These are phyloP conservation scores for Coffea eugenioides DNA, from an alignment of 257 asterid genomes.

Conservation along the genomic window DNA sequence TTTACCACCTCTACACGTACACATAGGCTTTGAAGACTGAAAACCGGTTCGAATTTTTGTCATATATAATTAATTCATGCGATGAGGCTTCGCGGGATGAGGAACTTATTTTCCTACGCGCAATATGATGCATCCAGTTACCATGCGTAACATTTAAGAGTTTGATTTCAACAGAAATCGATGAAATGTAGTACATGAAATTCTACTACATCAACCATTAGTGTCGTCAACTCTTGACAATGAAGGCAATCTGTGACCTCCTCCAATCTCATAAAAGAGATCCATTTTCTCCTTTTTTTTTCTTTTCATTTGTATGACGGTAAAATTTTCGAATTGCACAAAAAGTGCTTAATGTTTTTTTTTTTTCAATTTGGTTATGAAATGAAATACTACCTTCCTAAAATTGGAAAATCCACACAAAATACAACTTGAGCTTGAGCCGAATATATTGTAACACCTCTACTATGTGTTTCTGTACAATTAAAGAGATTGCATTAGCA, in stretches of 20 bases:
- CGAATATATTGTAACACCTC: constrained; percentile 49
- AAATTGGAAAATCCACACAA: constrained; percentile 30
- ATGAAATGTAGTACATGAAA: neutral
- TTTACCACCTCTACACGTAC: too few species aligned
- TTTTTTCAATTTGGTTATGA: neutral
- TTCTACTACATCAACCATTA: neutral
- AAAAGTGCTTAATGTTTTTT: neutral
- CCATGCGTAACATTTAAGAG: neutral
- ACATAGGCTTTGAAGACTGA: too few species aligned
- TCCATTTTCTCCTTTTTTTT: neutral
- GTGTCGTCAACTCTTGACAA: neutral
- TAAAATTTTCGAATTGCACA: constrained; percentile 16
- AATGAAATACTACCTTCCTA: constrained; percentile 7
- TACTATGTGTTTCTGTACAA: constrained; percentile 44
- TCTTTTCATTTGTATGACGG: neutral
- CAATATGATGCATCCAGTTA: too few species aligned
- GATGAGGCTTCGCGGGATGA: neutral
- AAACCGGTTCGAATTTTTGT: too few species aligned
- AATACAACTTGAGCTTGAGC: constrained; percentile 35
- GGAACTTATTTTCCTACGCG: neutral
- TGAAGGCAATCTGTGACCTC: neutral
- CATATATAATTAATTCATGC: too few species aligned
- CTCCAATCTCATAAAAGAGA: neutral
- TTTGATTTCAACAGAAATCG: neutral
- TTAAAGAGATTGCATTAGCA: constrained; percentile 41